phyloP scores from a whole-genome alignment of 345 rosid species.

The Gossypium anomalum region DNA sequence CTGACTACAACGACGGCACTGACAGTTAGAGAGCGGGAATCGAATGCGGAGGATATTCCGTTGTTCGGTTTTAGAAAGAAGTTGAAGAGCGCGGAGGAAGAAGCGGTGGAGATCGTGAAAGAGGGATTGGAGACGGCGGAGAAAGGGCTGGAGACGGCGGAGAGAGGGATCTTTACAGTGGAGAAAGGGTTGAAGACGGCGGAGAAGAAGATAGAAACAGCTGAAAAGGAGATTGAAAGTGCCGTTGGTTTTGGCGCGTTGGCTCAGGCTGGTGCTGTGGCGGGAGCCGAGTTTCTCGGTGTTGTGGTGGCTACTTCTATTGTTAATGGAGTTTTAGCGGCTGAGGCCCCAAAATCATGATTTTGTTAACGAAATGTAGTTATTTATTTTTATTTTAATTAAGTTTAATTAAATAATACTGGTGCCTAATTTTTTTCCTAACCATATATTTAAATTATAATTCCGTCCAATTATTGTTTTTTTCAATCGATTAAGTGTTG shows the following conservation, averaged over 20 bases:
- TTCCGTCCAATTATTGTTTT: no score
- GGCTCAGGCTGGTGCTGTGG: conserved; percentile 79
- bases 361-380: no score
- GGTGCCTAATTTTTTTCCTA: no score
- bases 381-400: background rate
- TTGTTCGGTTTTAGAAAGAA: conserved; percentile 77
- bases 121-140: conserved; percentile 61
- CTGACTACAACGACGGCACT: conserved; percentile 51
- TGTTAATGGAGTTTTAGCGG: conserved; percentile 76
- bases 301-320: conserved; percentile 63
- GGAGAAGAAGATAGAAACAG: conserved; percentile 48
- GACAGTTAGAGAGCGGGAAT: conserved; percentile 25
- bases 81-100: conserved; percentile 64
- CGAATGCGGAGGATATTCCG: conserved; percentile 58
- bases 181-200: conserved; percentile 56
- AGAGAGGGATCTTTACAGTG: conserved; percentile 48
- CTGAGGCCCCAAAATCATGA: conserved; percentile 48
- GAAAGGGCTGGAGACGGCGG: conserved; percentile 43
- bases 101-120: conserved; percentile 63
- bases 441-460: no score
- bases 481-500: no score
- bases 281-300: conserved; percentile 68
- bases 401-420: background rate
- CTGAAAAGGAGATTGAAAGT: conserved; percentile 37
- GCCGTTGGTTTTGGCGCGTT: conserved; percentile 53